Evolutionary conservation across 2,329 filamentous ascomycete species (phyloP).

Genomic region (Trichoderma brevicompactum): DNA sequence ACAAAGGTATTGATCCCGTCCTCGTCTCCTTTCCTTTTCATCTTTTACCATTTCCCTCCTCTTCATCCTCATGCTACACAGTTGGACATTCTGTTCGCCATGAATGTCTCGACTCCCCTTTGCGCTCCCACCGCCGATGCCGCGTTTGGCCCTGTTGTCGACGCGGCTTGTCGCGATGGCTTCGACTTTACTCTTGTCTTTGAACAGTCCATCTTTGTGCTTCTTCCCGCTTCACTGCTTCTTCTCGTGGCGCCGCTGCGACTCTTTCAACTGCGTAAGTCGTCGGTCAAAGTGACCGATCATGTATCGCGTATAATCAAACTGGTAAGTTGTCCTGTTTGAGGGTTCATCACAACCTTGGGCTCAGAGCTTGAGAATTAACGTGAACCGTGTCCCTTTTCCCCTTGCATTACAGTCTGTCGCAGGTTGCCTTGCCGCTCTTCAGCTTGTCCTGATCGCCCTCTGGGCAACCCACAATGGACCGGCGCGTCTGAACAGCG

Average conservation of each 20-base stretch:
- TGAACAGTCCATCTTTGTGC: conserved; percentile 44
- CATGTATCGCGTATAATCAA: conserved; percentile 37
- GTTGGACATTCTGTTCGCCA: conserved; percentile 17
- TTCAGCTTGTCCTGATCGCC: conserved; percentile 42
- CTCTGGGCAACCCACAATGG: conserved; percentile 38
- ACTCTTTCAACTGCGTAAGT: conserved; percentile 36
- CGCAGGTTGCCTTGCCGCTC: conserved; percentile 36
- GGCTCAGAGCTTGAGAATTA: not conserved
- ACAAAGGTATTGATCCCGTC: conserved; percentile 6
- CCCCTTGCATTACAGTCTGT: conserved; percentile 32
- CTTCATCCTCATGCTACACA: not conserved
- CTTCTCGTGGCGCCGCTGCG: conserved; percentile 42
- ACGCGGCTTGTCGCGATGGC: conserved; percentile 43
- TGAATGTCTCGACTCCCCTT: conserved; percentile 34
- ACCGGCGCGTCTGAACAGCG: conserved; percentile 34
- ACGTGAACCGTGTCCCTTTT: not conserved
- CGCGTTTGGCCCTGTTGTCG: conserved; percentile 37
- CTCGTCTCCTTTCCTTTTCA: no score
- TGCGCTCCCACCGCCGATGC: conserved; percentile 36
- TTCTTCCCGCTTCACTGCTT: conserved; percentile 40
- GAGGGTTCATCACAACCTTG: not conserved
- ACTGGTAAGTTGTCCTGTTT: conserved; percentile 33
- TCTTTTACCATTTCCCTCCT: not conserved
- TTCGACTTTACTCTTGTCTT: conserved; percentile 59
- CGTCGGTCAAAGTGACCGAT: conserved; percentile 36